Evolutionary conservation across 2,329 filamentous ascomycete genomes (phyloP), one percentile per base, ranked within the genome.

Genomic region (Aspergillus fumigatus): DNA sequence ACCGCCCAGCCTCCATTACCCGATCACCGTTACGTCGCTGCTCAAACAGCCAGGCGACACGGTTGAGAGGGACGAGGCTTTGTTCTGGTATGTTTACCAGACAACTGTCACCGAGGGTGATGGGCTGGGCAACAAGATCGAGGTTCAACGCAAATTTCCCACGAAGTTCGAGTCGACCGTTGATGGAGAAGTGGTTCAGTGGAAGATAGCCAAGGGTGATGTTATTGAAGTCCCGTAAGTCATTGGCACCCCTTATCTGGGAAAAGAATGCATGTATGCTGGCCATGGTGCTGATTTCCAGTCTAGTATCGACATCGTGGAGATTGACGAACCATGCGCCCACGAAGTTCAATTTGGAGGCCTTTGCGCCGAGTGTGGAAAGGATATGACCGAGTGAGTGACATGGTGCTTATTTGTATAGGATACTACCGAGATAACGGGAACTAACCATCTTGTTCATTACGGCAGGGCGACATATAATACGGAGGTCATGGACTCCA

Each of bases 331-430:
- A 77, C 86, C 89, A 55, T 99, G 94, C 75, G 84, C 88, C 29
- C 94, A 99, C 75, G 89, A 93, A 66, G 83, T 96, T 43, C 93
- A 97, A 74, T 96, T 90, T 70, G 88, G 89, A 55, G 92, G 92
- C 48, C 83, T 99, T 63, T 99, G 94, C 76, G 91, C 87, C 57
- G 84, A 92, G 60, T 99, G 94, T 75, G 94, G 94, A 61, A 91
- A 93, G 75, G 92, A 97, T 75, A 96, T 99, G 92, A 96, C 90
- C 54, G 87, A 91, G 81, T 84, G 76, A 62, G 80, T 70, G 43
- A 32, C 27, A 21, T 52, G 9, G 50, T 56, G 45, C 49, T 55
- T 51, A 41, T 32, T 43, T 40, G 47, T 47, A n/a, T 23, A 10
- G n/a, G n/a, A 11, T 41, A 11, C 21, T 47, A 23, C 23, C 2